These are phyloP conservation scores for Suillus luteus DNA, from an alignment of 768 basidiomycete species.

Conservation along the genomic window DNA sequence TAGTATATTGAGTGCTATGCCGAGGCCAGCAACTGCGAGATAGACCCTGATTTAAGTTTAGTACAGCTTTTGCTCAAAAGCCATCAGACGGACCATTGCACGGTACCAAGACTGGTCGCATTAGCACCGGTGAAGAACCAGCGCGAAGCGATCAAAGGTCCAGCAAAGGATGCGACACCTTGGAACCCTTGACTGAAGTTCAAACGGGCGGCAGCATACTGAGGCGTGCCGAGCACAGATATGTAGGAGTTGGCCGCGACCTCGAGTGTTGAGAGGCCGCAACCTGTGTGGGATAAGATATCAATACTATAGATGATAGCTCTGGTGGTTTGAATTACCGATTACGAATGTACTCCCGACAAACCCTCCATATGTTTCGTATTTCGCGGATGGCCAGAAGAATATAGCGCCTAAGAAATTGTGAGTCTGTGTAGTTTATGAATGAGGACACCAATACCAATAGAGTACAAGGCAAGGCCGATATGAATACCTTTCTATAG, in stretches of 20 bases:
- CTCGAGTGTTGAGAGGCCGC: conserved; percentile 67
- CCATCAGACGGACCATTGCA: conserved; percentile 52
- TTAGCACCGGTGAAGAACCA: conserved; percentile 75
- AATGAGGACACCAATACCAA: conserved; percentile 36
- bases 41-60: conserved; percentile 50
- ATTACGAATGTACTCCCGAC: conserved; percentile 75
- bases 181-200: conserved; percentile 84
- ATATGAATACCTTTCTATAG: conserved; percentile 60
- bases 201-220: conserved; percentile 72
- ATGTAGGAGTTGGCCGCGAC: conserved; percentile 85
- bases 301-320: not conserved
- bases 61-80: not conserved
- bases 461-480: conserved; percentile 58
- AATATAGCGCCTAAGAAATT: conserved; percentile 59
- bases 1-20: conserved; percentile 58
- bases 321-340: conserved; percentile 36
- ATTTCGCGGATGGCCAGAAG: conserved; percentile 79
- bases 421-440: conserved; percentile 7
- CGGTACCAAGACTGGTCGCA: conserved; percentile 59
- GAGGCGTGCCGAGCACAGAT: conserved; percentile 63
- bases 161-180: conserved; percentile 71
- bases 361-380: conserved; percentile 67
- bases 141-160: conserved; percentile 73
- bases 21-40: conserved; percentile 64
- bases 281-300: conserved; percentile 34